A percentile compares a stretch with the other conserved stretches of the same genome.
Evolutionary conservation across 169 alveolate genomes (phyloP).

Genomic region (Ophryocystis elektroscirrha): DNA sequence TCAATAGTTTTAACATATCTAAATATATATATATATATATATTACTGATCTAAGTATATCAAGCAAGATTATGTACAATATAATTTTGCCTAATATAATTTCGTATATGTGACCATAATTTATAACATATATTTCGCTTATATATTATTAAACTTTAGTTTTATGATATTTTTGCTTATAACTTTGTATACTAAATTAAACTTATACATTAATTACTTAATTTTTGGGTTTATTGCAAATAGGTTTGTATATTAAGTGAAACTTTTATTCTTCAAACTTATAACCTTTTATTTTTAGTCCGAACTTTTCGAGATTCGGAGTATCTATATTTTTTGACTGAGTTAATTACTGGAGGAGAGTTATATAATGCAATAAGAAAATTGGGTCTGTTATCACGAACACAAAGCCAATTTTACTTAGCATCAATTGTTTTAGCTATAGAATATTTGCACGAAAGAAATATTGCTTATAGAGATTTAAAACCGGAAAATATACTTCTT

Average conservation of each 20-base stretch:
- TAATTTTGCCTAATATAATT: too few species aligned
- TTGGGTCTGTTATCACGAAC: slow-evolving; percentile 52
- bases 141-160: too few species aligned
- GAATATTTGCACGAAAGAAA: slow-evolving; percentile 71
- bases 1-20: not conserved
- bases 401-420: slow-evolving; percentile 69
- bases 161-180: too few species aligned
- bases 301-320: slow-evolving; percentile 62
- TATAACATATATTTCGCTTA: too few species aligned
- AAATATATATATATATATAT: not conserved
- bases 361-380: slow-evolving; percentile 67
- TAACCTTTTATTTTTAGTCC: slow-evolving; percentile 10
- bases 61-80: too few species aligned
- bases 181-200: too few species aligned
- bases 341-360: slow-evolving; percentile 69
- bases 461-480: slow-evolving; percentile 75
- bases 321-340: slow-evolving; percentile 67
- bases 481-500: slow-evolving; percentile 79
- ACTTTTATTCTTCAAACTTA: not conserved
- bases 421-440: slow-evolving; percentile 49
- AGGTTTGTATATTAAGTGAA: not conserved
- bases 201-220: too few species aligned
- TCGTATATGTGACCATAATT: too few species aligned
- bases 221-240: not conserved
- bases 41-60: not conserved